phyloP scores from a whole-genome alignment of 1,139 yeast species.

The Blastobotrys capitulatus region DNA sequence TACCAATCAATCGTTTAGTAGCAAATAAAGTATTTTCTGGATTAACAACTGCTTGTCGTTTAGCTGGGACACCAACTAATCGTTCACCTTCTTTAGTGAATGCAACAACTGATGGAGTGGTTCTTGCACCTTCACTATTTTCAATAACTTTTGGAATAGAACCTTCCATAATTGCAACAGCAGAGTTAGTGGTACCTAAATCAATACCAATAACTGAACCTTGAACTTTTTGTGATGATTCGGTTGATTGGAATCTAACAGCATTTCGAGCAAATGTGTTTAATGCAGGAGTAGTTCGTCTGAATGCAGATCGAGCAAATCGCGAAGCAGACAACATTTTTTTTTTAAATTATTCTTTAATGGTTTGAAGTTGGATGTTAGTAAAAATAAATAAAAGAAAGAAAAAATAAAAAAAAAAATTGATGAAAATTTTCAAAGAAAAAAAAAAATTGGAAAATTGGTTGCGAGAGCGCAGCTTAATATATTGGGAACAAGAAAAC shows the following conservation, averaged over 20 bases:
- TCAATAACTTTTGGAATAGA: slow-evolving; percentile 93
- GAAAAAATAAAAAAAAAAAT: not conserved
- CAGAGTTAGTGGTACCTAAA: slow-evolving; percentile 98
- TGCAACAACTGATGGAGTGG: slow-evolving; percentile 98
- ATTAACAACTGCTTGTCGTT: slow-evolving; percentile 98
- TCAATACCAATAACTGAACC: slow-evolving; percentile 93
- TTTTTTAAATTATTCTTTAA: not conserved
- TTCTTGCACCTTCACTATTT: slow-evolving; percentile 98
- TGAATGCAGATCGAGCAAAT: slow-evolving; percentile 31
- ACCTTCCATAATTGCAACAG: slow-evolving; percentile 98
- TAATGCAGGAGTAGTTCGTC: slow-evolving; percentile 14
- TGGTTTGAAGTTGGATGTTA: slow-evolving; percentile 1
- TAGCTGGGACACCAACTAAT: slow-evolving; percentile 97
- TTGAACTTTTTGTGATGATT: slow-evolving; percentile 33
- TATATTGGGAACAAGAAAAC: too few species aligned
- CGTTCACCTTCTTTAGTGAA: slow-evolving; percentile 96
- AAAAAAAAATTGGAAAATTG: not conserved
- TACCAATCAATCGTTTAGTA: slow-evolving; percentile 97
- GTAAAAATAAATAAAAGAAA: slow-evolving; percentile 2
- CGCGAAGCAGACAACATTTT: slow-evolving; percentile 31
- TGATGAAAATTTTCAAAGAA: not conserved
- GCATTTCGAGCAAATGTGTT: slow-evolving; percentile 11
- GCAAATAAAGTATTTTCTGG: slow-evolving; percentile 97
- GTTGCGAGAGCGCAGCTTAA: too few species aligned
- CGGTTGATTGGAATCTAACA: slow-evolving; percentile 34